Base-by-base conservation (phyloP, 2,329 filamentous ascomycete species). In the Lachnellula subtilissima region DNA sequence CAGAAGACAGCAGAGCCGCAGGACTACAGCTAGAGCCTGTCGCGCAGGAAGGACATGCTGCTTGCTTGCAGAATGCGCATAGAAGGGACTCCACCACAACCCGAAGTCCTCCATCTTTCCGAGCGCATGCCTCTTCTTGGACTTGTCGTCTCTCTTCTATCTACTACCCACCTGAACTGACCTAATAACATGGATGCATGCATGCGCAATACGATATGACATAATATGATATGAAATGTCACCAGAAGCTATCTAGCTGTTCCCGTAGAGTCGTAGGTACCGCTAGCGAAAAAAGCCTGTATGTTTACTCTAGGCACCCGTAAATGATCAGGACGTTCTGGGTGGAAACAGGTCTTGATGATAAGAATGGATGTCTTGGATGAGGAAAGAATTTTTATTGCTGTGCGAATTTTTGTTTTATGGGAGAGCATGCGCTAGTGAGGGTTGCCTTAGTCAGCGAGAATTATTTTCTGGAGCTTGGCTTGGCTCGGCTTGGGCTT, bases 281-380 rank as follows among this genome's bases (percentile, higher is more conserved):
- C 84, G 91, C 89, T 97, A 97, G 92, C 92, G 92, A 91, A 96
- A 91, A 91, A 89, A 89, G 88, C 87, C 88, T 89, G 88, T 86
- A 66, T 51, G 70, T 75, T 88, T 77, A 72, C 72, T 96, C 89
- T 96, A 73, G 89, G 89, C 92, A 94, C 85, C 77, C 75, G 75
- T 84, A 81, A 94, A 96, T 96, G 92, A 85, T 92, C 91, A 90
- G 82, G 82, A 87, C 85, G 82, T 85, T 82, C 80, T 88, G 81
- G 84, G 77, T 75, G 71, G 76, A 75, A 79, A 78, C 78, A 79
- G 82, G 79, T 86, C 83, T 85, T 91, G 90, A 92, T 83, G 92
- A 96, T 97, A 97, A 96, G 92, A 87, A 83, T 81, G 74, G 77
- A 83, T 88, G 89, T 87, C 87, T 78, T 81, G 77, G 73, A 72